Evolutionary conservation across 139 green algal species (phyloP).

Genomic region (Deuterostichococcus epilithicus): DNA sequence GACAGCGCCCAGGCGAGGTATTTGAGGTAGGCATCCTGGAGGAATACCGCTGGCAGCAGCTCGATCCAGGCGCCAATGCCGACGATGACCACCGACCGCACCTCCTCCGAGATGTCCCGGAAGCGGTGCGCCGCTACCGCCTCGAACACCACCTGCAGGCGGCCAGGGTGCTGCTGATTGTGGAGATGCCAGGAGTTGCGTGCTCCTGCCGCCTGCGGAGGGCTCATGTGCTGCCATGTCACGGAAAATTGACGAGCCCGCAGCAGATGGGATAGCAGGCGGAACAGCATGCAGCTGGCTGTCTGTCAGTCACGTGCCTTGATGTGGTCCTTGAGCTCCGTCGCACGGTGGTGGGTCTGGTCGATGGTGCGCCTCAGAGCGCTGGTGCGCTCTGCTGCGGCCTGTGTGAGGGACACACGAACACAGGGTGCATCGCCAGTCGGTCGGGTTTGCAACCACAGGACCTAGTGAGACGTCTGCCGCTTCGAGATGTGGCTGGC

Average conservation of each 20-base stretch:
- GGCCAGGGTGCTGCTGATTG: not conserved
- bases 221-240: too few species aligned
- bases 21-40: slow-evolving; percentile 88
- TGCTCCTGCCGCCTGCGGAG: too few species aligned
- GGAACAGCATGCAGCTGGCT: slow-evolving; percentile 37
- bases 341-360: slow-evolving; percentile 29
- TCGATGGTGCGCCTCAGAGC: slow-evolving; percentile 45
- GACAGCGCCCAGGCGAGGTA: slow-evolving; percentile 95
- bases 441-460: too few species aligned
- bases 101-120: slow-evolving; percentile 63
- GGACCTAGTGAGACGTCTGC: too few species aligned
- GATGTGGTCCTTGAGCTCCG: slow-evolving; percentile 47
- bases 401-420: not conserved
- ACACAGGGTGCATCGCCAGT: too few species aligned
- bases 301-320: slow-evolving; percentile 14
- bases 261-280: slow-evolving; percentile 47
- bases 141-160: not conserved
- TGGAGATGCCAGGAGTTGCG: too few species aligned
- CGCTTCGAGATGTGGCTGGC: too few species aligned
- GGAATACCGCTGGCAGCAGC: slow-evolving; percentile 64
- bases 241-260: too few species aligned
- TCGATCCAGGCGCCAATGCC: slow-evolving; percentile 84
- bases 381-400: slow-evolving; percentile 18
- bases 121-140: slow-evolving; percentile 39
- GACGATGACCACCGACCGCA: slow-evolving; percentile 69